A percentile compares a stretch with the other conserved stretches of the same genome.
phyloP scores from a whole-genome alignment of 1,139 yeast genomes.

The Zhuliangozyma blackwelliae region DNA sequence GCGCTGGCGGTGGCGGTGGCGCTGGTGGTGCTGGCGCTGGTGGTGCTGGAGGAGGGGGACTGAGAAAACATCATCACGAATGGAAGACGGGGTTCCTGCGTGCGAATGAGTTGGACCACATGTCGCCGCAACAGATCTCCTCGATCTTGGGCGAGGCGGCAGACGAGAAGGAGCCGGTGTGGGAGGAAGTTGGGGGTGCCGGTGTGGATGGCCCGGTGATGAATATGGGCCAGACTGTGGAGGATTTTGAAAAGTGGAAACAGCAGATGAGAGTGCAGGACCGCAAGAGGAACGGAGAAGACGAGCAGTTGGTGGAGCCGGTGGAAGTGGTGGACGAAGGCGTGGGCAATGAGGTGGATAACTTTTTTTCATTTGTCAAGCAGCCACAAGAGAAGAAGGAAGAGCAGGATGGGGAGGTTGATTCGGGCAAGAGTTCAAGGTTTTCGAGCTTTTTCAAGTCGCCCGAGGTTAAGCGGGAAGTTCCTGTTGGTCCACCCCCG shows the following conservation, averaged over 20 bases:
- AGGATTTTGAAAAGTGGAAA: conserved; percentile 73
- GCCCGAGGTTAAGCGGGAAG: conserved; percentile 5
- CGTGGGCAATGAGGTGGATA: conserved; percentile 47
- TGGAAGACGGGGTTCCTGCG: conserved; percentile 18
- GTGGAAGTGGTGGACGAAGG: conserved; percentile 8
- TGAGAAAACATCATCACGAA: conserved; percentile 24
- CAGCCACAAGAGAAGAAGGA: conserved; percentile 18
- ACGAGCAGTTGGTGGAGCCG: conserved; percentile 17
- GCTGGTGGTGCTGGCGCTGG: no score
- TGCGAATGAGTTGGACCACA: conserved; percentile 23
- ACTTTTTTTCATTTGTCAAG: conserved; percentile 46
- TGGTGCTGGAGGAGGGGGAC: no score
- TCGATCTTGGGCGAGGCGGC: conserved; percentile 31
- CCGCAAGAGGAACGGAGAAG: conserved; percentile 47
- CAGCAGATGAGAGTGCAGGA: conserved; percentile 56
- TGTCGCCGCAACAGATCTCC: conserved; percentile 27
- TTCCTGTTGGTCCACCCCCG: conserved; percentile 11
- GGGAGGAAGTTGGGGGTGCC: conserved; percentile 30
- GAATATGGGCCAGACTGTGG: conserved; percentile 53
- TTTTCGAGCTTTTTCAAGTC: conserved; percentile 41
- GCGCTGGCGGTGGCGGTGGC: background rate
- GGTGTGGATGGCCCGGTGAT: conserved; percentile 3
- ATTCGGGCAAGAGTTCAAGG: conserved; percentile 35
- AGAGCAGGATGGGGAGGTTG: conserved; percentile 3
- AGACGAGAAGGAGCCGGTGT: conserved; percentile 48